Conservation (phyloP, 2,329 filamentous ascomycete genomes). For the Fusarium udum region DNA sequence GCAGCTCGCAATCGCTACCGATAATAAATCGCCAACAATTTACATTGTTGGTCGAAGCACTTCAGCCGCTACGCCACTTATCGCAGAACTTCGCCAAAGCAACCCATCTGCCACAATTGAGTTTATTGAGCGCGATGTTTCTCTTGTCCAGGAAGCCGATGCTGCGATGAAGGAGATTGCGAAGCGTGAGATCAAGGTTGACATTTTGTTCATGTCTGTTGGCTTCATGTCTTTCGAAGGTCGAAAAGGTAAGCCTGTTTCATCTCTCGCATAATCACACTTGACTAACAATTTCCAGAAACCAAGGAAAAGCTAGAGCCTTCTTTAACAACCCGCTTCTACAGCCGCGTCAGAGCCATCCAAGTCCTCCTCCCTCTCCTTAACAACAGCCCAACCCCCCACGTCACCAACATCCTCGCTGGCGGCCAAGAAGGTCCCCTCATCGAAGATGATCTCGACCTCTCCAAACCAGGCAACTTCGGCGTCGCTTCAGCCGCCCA, state of each 20-base stretch:
- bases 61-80: constrained; percentile 48
- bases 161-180: constrained; percentile 54
- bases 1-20: constrained; percentile 14
- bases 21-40: constrained; percentile 18
- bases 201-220: constrained; percentile 56
- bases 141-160: constrained; percentile 60
- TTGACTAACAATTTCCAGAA: constrained; percentile 48
- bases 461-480: constrained; percentile 48
- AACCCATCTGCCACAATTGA: constrained; percentile 55
- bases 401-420: constrained; percentile 61
- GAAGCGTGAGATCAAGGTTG: constrained; percentile 53
- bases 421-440: constrained; percentile 60
- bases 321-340: constrained; percentile 63
- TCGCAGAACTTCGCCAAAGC: constrained; percentile 52
- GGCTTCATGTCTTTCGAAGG: constrained; percentile 45
- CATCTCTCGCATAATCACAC: too few species aligned
- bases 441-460: constrained; percentile 56
- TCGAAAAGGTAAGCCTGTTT: constrained; percentile 20
- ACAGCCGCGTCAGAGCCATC: constrained; percentile 66
- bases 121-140: constrained; percentile 61
- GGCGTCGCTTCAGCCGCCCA: constrained; percentile 51
- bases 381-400: constrained; percentile 48
- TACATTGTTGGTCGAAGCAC: constrained; percentile 59
- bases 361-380: constrained; percentile 66
- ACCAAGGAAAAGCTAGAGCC: constrained; percentile 66